Percentiles rank a stretch among this genome's conserved stretches.
phyloP scores from a whole-genome alignment of 169 alveolate species.

The Babesia ovis region DNA sequence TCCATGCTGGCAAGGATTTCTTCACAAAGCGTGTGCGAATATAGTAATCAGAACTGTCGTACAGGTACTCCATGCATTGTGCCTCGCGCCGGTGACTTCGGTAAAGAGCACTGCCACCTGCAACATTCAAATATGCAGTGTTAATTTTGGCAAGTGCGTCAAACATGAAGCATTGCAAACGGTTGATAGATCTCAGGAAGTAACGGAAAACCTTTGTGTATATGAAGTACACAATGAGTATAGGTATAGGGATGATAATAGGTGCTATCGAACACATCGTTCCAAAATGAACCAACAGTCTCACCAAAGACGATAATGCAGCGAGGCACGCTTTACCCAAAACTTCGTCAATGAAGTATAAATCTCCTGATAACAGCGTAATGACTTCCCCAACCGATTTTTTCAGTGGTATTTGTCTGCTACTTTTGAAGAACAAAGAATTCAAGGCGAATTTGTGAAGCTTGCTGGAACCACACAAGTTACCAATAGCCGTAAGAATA shows the following conservation, averaged over 20 bases:
- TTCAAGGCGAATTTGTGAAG: conserved; percentile 13
- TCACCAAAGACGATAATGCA: background rate
- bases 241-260: conserved; percentile 1
- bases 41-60: conserved; percentile 18
- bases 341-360: conserved; percentile 28
- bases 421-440: conserved; percentile 34
- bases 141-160: conserved; percentile 11
- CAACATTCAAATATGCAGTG: background rate
- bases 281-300: conserved; percentile 6
- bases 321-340: conserved; percentile 3
- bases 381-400: conserved; percentile 20
- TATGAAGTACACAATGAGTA: background rate
- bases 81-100: conserved; percentile 8
- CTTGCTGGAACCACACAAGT: conserved; percentile 2
- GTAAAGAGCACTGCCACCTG: conserved; percentile 13
- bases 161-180: conserved; percentile 28
- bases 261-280: conserved; percentile 14
- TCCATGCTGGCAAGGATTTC: conserved; percentile 7
- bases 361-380: conserved; percentile 25
- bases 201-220: conserved; percentile 2
- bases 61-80: background rate
- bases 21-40: conserved; percentile 9
- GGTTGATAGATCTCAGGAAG: background rate
- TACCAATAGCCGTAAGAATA: background rate
- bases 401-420: conserved; percentile 7